Evolutionary conservation across 352 stramenopile species (phyloP), one percentile per base, ranked within the genome.

Genomic region (Globisporangium orthogonon): DNA sequence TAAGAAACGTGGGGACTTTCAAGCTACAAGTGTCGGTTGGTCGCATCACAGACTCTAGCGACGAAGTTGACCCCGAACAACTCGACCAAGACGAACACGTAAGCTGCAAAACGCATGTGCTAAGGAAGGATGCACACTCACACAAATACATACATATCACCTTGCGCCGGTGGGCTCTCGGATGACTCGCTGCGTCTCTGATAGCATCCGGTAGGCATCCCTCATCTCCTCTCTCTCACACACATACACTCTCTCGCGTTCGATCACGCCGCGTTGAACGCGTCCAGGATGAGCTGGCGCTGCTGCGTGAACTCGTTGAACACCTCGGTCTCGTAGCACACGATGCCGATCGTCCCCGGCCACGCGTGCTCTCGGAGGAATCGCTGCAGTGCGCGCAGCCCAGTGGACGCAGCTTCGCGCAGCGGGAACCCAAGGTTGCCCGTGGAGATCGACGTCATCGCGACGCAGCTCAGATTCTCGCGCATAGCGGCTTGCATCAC

Each of bases 361-460:
- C n/a, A n/a, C 76, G 58, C 14, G 69, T 72, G 7, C 61, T 64
- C 9, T n/a, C 76, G 67, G 18, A 86, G 59, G 41, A 71, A 86
- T 23, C 70, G 71, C 39, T 66, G 65, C 35, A 68, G 67, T 5
- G 57, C 54, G 13, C 55, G 54, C 43, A 77, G 53, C 9, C 45
- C 69, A 7, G 62, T 60, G 3, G 49, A 45, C 3, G 69, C 55
- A 1, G 59, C 60, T 31, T 65, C 51, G 4, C 54, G 40, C 15
- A 62, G 51, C 0, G 71, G 71, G 2, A 80, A 54, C 0, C 72
- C 67, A 40, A 86, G 73, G 47, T 78, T 84, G 2, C 81, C 78
- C 0, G 81, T 89, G 0, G 81, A 86, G 52, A 91, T 86, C 17
- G 81, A 89, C 39, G 71, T 56, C 46, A 88, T 62, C 10, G 74